A percentile compares a stretch with the other conserved stretches of the same genome.
phyloP scores from a whole-genome alignment of 2,329 filamentous ascomycete genomes.

The Fusarium annulatum region DNA sequence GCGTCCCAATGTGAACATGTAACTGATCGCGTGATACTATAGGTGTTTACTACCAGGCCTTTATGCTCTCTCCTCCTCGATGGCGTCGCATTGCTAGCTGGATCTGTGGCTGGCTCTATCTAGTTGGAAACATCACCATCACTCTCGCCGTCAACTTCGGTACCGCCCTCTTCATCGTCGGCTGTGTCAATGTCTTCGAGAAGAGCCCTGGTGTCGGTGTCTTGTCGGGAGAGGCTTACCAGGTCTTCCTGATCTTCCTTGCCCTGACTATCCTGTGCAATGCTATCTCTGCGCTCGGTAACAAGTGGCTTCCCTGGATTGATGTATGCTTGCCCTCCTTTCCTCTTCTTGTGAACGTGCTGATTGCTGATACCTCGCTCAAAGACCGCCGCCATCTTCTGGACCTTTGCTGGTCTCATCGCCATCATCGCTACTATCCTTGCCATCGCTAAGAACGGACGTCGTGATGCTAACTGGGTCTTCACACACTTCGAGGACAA shows the following conservation, averaged over 20 bases:
- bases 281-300: slow-evolving; percentile 72
- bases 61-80: slow-evolving; percentile 73
- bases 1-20: background rate
- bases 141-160: slow-evolving; percentile 76
- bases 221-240: slow-evolving; percentile 69
- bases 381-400: slow-evolving; percentile 79
- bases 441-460: slow-evolving; percentile 74
- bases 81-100: slow-evolving; percentile 74
- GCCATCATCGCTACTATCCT: slow-evolving; percentile 71
- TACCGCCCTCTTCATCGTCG: slow-evolving; percentile 73
- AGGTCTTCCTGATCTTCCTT: slow-evolving; percentile 71
- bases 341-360: background rate
- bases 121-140: slow-evolving; percentile 76
- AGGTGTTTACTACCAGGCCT: slow-evolving; percentile 79
- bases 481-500: slow-evolving; percentile 74
- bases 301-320: slow-evolving; percentile 72
- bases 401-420: slow-evolving; percentile 77
- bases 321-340: slow-evolving; percentile 44
- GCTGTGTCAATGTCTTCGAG: slow-evolving; percentile 70
- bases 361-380: background rate
- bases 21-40: background rate
- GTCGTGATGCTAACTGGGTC: slow-evolving; percentile 71
- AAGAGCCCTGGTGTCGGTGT: slow-evolving; percentile 56
- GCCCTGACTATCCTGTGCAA: slow-evolving; percentile 74
- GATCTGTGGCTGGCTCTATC: slow-evolving; percentile 73